These are phyloP conservation scores for Anethum foeniculum DNA, from an alignment of 140 eudicot species.

Conservation along the genomic window DNA sequence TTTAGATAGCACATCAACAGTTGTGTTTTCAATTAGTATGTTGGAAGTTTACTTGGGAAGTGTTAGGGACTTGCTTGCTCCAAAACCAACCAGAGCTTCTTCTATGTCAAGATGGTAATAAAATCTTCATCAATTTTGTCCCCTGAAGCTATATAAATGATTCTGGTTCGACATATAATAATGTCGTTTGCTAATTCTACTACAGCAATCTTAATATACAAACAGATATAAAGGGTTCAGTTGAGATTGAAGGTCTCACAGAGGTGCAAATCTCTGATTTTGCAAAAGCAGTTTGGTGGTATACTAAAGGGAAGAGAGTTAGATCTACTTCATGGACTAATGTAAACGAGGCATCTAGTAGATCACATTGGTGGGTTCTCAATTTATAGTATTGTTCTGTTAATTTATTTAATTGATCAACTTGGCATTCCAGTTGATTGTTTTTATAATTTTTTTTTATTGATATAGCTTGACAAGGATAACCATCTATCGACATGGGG, in stretches of 20 bases:
- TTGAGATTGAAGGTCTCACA: constrained; percentile 66
- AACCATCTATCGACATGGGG: constrained; percentile 25
- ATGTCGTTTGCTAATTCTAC: constrained; percentile 16
- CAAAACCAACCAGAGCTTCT: constrained; percentile 25
- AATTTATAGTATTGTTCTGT: background rate
- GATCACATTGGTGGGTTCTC: constrained; percentile 61
- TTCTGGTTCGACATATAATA: background rate
- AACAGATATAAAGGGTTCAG: constrained; percentile 55
- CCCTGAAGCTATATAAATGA: background rate
- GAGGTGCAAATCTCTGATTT: constrained; percentile 53
- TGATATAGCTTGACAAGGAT: constrained; percentile 37
- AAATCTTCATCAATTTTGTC: background rate
- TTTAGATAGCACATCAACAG: constrained; percentile 27
- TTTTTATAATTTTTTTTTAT: constrained; percentile 18
- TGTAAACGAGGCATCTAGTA: constrained; percentile 68
- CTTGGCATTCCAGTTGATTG: constrained; percentile 6
- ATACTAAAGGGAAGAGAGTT: constrained; percentile 55
- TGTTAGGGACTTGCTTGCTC: constrained; percentile 60
- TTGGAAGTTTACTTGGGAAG: constrained; percentile 73
- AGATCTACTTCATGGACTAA: constrained; percentile 75
- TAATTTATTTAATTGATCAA: background rate
- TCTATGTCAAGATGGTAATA: constrained; percentile 30
- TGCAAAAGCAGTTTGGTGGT: constrained; percentile 58
- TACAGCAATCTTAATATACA: constrained; percentile 66
- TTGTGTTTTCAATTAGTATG: constrained; percentile 62